A percentile compares a stretch with the other conserved stretches of the same genome.
These are phyloP conservation scores for Trichophyton simii DNA, from an alignment of 2,329 filamentous ascomycete species.

Conservation along the genomic window DNA sequence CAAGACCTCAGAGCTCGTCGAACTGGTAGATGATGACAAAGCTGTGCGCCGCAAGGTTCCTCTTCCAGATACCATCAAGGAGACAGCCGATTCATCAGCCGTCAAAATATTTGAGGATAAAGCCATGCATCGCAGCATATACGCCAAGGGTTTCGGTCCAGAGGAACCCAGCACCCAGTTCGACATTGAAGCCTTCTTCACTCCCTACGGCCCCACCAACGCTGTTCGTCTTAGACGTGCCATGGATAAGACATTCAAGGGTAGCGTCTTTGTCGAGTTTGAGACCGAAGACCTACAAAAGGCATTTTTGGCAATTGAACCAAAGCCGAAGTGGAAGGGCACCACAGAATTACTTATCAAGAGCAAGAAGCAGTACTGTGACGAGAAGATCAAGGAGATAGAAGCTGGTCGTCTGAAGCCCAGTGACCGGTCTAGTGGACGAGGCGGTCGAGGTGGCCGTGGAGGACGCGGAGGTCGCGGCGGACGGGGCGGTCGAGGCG, in stretches of 20 bases:
- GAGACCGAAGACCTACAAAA: slow-evolving; percentile 62
- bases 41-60: slow-evolving; percentile 64
- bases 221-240: slow-evolving; percentile 76
- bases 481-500: slow-evolving; percentile 16
- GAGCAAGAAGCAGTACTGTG: slow-evolving; percentile 77
- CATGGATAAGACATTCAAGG: slow-evolving; percentile 69
- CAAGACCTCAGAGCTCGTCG: slow-evolving; percentile 60
- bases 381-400: slow-evolving; percentile 63
- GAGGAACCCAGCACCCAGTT: slow-evolving; percentile 78
- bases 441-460: slow-evolving; percentile 22
- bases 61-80: slow-evolving; percentile 41
- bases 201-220: slow-evolving; percentile 63
- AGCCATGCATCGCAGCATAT: slow-evolving; percentile 63
- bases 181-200: slow-evolving; percentile 86
- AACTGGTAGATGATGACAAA: slow-evolving; percentile 61
- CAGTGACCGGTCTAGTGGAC: slow-evolving; percentile 37
- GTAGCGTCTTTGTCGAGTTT: slow-evolving; percentile 93
- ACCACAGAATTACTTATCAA: slow-evolving; percentile 61
- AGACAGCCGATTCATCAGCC: slow-evolving; percentile 43
- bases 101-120: slow-evolving; percentile 49
- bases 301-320: slow-evolving; percentile 66
- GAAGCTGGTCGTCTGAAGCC: slow-evolving; percentile 56
- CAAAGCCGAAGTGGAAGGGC: slow-evolving; percentile 73
- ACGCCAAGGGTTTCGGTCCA: slow-evolving; percentile 86
- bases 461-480: slow-evolving; percentile 13